Base-by-base conservation (phyloP, 2,329 filamentous ascomycete genomes). In the Daldinia sp. region DNA sequence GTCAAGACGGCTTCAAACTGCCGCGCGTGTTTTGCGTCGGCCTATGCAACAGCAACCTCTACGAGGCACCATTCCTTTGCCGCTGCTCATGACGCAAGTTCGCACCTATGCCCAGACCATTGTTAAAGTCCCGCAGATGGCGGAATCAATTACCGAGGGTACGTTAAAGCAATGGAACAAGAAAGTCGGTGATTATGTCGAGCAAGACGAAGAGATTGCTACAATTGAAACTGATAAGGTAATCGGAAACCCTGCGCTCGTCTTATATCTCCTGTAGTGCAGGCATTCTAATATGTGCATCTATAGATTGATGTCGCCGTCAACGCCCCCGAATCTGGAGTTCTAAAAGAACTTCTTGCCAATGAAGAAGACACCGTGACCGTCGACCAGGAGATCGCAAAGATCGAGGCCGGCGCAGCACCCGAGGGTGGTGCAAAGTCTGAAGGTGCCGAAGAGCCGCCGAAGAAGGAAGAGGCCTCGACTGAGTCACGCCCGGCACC, bases 191-290 rank as follows among this genome's bases (percentile, higher is more conserved):
- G 96, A 99, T 80, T 94, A 90, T 76, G 94, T 99, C 59, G 94
- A 97, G 84, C 91, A 91, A 77, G 96, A 99, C 78, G 96, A 98
- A 83, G 96, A 99, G 81, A 95, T 99, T 80, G 96, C 96, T 35
- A 98, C 95, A 56, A 99, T 99, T 78, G 96, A 99, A 83, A 99
- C 96, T 13, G 96, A 99, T 87, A 99, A 99, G 90, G 93, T 93
- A 84, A 70, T 80, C 63, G 23, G 23, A 35, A 60, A 44, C 10
- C 23, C 5, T 42, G 42, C 54, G 30, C 55, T 18, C 37, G 10
- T 33, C 23, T 18, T 42, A 10, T 44, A 50, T 57, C 23, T 55
- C 30, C 30, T 18, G 46, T 48, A 42, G 44, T 26, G 26, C 48
- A 55, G 15, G 44, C 46, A 23, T 30, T 64, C 64, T 71, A 35